Evolutionary conservation across 2,329 filamentous ascomycete species (phyloP), one percentile per base, ranked within the genome.

Genomic region (Trichoderma afroharzianum): DNA sequence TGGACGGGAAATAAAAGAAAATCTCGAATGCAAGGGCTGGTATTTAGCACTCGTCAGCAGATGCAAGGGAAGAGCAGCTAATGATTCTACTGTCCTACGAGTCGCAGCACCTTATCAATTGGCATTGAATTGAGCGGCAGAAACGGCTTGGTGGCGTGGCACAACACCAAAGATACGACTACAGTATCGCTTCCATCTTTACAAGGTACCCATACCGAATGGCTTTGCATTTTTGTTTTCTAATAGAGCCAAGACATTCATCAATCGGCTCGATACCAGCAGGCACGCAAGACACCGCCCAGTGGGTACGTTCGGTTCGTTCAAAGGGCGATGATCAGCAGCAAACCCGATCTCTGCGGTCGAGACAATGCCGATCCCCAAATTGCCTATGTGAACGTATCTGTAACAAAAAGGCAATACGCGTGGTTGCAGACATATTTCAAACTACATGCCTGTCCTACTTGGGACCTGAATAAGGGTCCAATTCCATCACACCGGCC

Each of bases 241-340:
- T 32, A n/a, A n/a, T 21, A 59, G 32, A 57, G 24, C 9, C 30
- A 21, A 21, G 30, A 59, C 57, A 59, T 30, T 30, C 53, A 58
- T 58, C 28, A 30, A 32, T 58, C 28, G 28, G 30, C 28, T 58
- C 26, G 55, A 58, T 32, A 58, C 55, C 55, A 30, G 30, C 55
- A n/a, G 12, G 50, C 53, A 58, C 63, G 63, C 63, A 59, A 57
- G 33, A 24, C 53, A 68, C 28, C 36, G 64, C 53, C 50, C 36
- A 18, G 55, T 68, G 66, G 66, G 26, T 68, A 53, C 28, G 63
- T 55, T 55, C n/a, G 43, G 63, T 66, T 47, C 63, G 43, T 33
- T n/a, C 63, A 66, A 33, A 15, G 50, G 55, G 57, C 66, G 55
- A 68, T 68, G 66, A 68, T 68, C 55, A 68, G 55, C 66, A 61